These are phyloP conservation scores for Fimicolochytrium jonesii DNA, from an alignment of 192 early-diverging fungal genomes.

Conservation along the genomic window DNA sequence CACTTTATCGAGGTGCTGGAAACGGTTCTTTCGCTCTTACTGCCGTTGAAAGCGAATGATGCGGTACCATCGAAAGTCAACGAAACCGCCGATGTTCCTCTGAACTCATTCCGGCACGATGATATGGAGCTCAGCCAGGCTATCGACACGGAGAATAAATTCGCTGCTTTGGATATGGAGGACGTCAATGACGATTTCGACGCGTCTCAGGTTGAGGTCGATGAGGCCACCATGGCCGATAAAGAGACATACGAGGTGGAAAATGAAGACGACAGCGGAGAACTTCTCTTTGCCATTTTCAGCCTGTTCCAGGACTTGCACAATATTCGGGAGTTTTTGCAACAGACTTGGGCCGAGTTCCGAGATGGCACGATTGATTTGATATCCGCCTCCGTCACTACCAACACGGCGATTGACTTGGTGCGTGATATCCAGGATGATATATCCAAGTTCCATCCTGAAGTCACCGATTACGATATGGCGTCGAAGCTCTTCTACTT, in stretches of 20 bases:
- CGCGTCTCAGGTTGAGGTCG: no score
- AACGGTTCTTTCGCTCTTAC: neutral
- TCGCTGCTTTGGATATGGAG: neutral
- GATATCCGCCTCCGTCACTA: slow-evolving; percentile 15
- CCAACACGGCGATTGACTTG: slow-evolving; percentile 5
- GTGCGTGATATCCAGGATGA: slow-evolving; percentile 8
- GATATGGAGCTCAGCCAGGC: neutral
- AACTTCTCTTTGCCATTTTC: neutral
- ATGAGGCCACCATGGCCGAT: neutral
- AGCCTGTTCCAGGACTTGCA: slow-evolving; percentile 5
- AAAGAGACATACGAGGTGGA: neutral
- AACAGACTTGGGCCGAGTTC: slow-evolving; percentile 2
- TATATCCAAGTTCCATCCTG: neutral
- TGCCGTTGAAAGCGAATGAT: neutral
- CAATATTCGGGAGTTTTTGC: slow-evolving; percentile 7
- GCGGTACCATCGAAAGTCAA: no score
- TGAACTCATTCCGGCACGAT: neutral
- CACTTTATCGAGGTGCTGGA: slow-evolving; percentile 9
- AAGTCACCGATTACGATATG: neutral
- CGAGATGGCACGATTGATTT: neutral
- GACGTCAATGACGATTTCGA: neutral
- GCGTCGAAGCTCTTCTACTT: neutral
- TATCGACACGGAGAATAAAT: slow-evolving; percentile 1
- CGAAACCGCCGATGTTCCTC: no score
- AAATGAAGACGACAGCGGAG: neutral